Evolutionary conservation across 2,329 filamentous ascomycete species (phyloP).

Genomic region (Apiospora malaysiana): DNA sequence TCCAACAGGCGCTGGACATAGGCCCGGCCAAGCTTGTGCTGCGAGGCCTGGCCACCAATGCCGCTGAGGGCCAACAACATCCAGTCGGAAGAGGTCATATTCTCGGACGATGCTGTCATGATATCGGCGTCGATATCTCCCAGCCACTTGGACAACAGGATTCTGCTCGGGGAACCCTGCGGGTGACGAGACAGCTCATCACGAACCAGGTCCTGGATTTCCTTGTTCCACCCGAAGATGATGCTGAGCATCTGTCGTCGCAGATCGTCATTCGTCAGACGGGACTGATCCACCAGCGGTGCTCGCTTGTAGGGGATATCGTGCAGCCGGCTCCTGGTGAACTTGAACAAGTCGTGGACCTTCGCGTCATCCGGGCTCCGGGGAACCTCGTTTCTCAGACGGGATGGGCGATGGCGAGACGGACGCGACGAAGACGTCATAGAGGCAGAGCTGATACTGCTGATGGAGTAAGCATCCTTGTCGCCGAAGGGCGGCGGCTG

Average conservation of each 20-base stretch:
- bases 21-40: constrained; percentile 87
- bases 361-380: constrained; percentile 77
- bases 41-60: constrained; percentile 78
- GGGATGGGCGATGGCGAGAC: constrained; percentile 62
- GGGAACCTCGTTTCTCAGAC: constrained; percentile 79
- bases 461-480: constrained; percentile 63
- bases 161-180: constrained; percentile 74
- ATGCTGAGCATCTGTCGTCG: constrained; percentile 89
- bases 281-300: constrained; percentile 60
- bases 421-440: constrained; percentile 54
- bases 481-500: constrained; percentile 38
- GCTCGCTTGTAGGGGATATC: constrained; percentile 83
- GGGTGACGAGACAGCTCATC: constrained; percentile 83
- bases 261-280: constrained; percentile 78
- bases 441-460: constrained; percentile 55
- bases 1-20: constrained; percentile 91
- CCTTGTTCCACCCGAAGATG: constrained; percentile 93
- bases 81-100: constrained; percentile 95
- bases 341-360: constrained; percentile 83
- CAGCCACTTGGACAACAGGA: constrained; percentile 91
- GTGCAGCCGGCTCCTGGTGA: constrained; percentile 77
- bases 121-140: constrained; percentile 83
- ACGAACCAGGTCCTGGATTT: constrained; percentile 78
- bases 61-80: constrained; percentile 92
- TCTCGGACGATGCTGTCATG: constrained; percentile 79